Evolutionary conservation across 345 rosid species (phyloP), one percentile per base, ranked within the genome.

Genomic region (Nasturtium officinale): DNA sequence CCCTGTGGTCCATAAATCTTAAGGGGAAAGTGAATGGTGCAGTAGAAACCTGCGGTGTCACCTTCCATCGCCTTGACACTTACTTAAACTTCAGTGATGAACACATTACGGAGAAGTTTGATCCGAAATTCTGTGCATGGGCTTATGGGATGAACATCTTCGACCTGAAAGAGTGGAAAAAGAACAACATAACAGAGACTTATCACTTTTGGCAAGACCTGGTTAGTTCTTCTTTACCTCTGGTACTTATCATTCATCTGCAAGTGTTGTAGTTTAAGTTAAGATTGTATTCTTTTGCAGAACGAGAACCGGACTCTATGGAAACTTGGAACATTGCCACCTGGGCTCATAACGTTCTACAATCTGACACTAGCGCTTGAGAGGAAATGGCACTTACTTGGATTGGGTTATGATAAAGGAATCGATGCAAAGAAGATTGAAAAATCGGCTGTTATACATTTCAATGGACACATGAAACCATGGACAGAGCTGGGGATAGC

Each of bases 101-200:
- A 6, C 71, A 54, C 21, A 85, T 89, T 48, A 62, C 78, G 28
- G 72, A 77, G 13, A 66, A 60, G 7, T 79, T 85, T 26, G 76
- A 87, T 55, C 88, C 90, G 3, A 66, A 83, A 20, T 80, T 79
- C 6, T 87, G 94, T 6, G 94, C 77, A 7, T 89, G 94, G 94
- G 94, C 91, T 33, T 88, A 69, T 71, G 95, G 89, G 47, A 87
- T 87, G 91, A 87, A 89, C 67, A 67, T 89, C 46, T 89, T 87
- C 20, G 87, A 87, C 65, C 75, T 89, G 46, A 85, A 68, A 61
- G 83, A 79, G 40, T 87, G 95, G 95, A 83, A 77, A 63, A 79
- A 68, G 50, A 78, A 79, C 43, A 80, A 82, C 38, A 69, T 82
- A 4, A 85, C 84, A n/a, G 82, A 55, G 6, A 77, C 67, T 20